phyloP scores from a whole-genome alignment of 2,329 filamentous ascomycete genomes.

The Ophiognomonia clavigignenti-juglandacearum region DNA sequence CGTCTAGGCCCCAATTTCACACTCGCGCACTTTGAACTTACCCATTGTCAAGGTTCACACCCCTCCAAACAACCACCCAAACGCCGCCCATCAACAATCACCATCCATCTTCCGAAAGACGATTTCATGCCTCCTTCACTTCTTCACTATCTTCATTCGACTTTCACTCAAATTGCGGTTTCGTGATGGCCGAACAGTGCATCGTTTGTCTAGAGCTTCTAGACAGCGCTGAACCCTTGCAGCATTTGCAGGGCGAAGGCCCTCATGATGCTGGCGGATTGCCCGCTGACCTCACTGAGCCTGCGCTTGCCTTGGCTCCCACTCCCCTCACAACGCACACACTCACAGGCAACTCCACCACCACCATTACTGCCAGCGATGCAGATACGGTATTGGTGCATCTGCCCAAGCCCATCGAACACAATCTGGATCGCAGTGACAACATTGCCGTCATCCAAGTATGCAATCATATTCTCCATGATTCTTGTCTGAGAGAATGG shows the following conservation, averaged over 20 bases:
- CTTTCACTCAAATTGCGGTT: conserved; percentile 30
- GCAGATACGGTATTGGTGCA: conserved; percentile 20
- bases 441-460: conserved; percentile 59
- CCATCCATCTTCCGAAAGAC: conserved; percentile 2
- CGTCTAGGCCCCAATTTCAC: no score
- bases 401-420: conserved; percentile 17
- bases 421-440: conserved; percentile 27
- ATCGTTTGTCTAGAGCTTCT: conserved; percentile 65
- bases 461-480: conserved; percentile 88
- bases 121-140: conserved; percentile 43
- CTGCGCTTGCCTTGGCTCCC: conserved; percentile 13
- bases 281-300: conserved; percentile 6
- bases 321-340: conserved; percentile 17
- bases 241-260: conserved; percentile 19
- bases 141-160: conserved; percentile 29
- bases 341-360: conserved; percentile 20
- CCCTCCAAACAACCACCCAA: not conserved
- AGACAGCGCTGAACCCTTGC: conserved; percentile 24
- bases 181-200: conserved; percentile 57
- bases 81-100: not conserved
- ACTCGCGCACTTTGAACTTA: no score
- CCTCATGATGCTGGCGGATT: conserved; percentile 18
- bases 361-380: conserved; percentile 23
- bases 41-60: not conserved
- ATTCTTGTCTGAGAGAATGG: conserved; percentile 91